phyloP scores from a whole-genome alignment of 176 grass and related monocot genomes.

The Metroxylon sagu region DNA sequence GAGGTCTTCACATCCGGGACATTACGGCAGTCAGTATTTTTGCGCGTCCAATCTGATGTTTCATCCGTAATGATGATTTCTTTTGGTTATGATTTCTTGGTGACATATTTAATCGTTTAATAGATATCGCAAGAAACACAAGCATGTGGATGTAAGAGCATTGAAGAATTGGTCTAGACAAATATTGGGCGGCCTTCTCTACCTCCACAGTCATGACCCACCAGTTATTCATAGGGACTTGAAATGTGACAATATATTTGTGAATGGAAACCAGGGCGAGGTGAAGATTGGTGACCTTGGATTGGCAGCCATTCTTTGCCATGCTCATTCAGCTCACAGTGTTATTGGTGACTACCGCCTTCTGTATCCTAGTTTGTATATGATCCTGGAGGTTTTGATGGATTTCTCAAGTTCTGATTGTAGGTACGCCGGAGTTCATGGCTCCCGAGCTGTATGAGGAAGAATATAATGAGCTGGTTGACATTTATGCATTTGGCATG shows the following conservation, averaged over 20 bases:
- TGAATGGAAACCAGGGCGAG: slow-evolving; percentile 76
- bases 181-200: slow-evolving; percentile 65
- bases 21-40: slow-evolving; percentile 49
- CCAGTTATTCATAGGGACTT: slow-evolving; percentile 70
- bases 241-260: slow-evolving; percentile 80
- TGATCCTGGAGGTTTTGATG: no score
- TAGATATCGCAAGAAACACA: slow-evolving; percentile 76
- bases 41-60: background rate
- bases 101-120: slow-evolving; percentile 6
- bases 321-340: slow-evolving; percentile 70
- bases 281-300: slow-evolving; percentile 81
- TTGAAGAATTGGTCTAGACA: slow-evolving; percentile 84
- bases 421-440: slow-evolving; percentile 82
- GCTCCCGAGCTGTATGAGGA: slow-evolving; percentile 75
- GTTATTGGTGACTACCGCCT: slow-evolving; percentile 43
- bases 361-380: background rate
- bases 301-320: slow-evolving; percentile 58
- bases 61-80: slow-evolving; percentile 1
- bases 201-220: slow-evolving; percentile 68
- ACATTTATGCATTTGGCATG: slow-evolving; percentile 81
- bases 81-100: background rate
- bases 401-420: background rate
- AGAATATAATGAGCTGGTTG: slow-evolving; percentile 73
- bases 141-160: slow-evolving; percentile 66
- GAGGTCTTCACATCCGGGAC: slow-evolving; percentile 81